Evolutionary conservation across 192 early-diverging fungal genomes (phyloP).

Genomic region (Pilobolus umbonatus): DNA sequence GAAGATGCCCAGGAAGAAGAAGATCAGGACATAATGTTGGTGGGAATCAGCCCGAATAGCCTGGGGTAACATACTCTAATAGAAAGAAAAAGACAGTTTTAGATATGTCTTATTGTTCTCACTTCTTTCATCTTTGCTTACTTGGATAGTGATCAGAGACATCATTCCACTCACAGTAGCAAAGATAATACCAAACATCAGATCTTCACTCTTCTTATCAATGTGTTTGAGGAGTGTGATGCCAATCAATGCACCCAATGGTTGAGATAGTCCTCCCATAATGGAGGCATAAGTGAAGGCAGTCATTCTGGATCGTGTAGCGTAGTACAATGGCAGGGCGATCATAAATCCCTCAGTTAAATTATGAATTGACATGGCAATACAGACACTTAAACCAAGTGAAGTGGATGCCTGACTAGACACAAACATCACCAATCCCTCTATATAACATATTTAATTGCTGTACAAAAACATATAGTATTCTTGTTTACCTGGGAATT

Average conservation of each 20-base stretch:
- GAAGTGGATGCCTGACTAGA: slow-evolving; percentile 39
- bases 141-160: slow-evolving; percentile 47
- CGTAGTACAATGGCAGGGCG: slow-evolving; percentile 50
- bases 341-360: slow-evolving; percentile 53
- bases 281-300: slow-evolving; percentile 45
- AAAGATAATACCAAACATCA: slow-evolving; percentile 43
- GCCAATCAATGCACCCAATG: slow-evolving; percentile 48
- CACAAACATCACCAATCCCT: slow-evolving; percentile 53
- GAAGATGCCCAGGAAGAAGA: slow-evolving; percentile 29
- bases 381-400: slow-evolving; percentile 45
- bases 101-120: background rate
- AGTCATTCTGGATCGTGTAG: slow-evolving; percentile 38
- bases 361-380: slow-evolving; percentile 54
- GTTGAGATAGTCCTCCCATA: slow-evolving; percentile 53
- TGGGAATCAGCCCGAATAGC: slow-evolving; percentile 15
- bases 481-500: slow-evolving; percentile 43
- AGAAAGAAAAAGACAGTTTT: background rate
- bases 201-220: slow-evolving; percentile 35
- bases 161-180: slow-evolving; percentile 50
- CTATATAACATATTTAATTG: slow-evolving; percentile 21
- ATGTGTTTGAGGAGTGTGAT: slow-evolving; percentile 35
- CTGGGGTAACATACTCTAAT: slow-evolving; percentile 23
- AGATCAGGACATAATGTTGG: slow-evolving; percentile 13
- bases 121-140: background rate
- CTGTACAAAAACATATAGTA: background rate